These are phyloP conservation scores for Sclerotinia sclerotiorum DNA, from an alignment of 2,329 filamentous ascomycete species.

Conservation along the genomic window DNA sequence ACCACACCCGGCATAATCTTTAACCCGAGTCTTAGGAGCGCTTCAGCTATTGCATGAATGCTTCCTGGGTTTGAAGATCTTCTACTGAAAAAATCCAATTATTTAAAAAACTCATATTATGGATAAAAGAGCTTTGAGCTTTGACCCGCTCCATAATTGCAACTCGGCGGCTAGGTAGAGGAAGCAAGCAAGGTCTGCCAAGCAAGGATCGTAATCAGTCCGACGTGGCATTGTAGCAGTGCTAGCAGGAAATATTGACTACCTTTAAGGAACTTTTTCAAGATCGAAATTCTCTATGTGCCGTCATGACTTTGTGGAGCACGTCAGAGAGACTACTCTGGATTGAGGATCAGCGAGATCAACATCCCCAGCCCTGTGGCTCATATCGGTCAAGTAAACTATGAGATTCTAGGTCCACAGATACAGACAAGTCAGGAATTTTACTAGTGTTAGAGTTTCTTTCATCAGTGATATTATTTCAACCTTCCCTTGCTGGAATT, in stretches of 20 bases:
- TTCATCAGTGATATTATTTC: slow-evolving; percentile 1
- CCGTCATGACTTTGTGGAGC: background rate
- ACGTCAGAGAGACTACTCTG: background rate
- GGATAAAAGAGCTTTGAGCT: background rate
- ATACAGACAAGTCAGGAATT: background rate
- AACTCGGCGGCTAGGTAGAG: background rate
- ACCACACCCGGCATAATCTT: too few species aligned
- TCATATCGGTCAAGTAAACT: background rate
- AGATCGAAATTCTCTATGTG: background rate
- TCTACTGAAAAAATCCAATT: background rate
- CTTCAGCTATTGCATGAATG: background rate
- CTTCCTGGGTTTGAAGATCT: background rate
- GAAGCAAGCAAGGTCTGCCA: background rate
- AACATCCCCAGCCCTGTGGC: background rate
- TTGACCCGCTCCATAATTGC: background rate
- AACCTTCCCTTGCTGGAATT: background rate
- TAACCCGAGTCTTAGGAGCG: background rate
- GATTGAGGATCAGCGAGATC: background rate
- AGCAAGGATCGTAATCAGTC: background rate
- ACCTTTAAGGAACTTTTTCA: background rate
- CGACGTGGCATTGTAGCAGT: background rate
- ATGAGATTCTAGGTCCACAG: background rate
- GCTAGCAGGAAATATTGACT: background rate
- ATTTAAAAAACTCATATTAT: background rate
- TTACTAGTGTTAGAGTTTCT: background rate